These are phyloP conservation scores for Mycena floridula DNA, from an alignment of 768 basidiomycete species.

Conservation along the genomic window DNA sequence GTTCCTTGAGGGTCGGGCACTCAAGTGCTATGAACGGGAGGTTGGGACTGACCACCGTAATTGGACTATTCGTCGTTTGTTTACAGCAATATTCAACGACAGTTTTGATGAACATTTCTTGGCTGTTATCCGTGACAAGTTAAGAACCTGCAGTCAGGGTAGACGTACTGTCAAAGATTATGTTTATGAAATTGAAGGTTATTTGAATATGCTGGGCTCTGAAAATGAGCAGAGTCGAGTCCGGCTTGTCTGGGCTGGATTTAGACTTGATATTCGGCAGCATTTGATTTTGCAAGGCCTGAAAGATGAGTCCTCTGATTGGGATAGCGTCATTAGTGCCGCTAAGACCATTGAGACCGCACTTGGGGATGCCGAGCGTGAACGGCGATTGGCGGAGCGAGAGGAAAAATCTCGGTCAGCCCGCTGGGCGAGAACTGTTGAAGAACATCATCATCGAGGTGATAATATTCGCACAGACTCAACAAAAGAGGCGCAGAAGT, in stretches of 20 bases:
- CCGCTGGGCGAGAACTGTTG: background rate
- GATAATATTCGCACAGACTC: background rate
- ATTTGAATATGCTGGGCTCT: conserved; percentile 26
- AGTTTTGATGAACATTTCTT: background rate
- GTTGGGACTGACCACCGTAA: background rate
- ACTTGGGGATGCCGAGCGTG: conserved; percentile 3
- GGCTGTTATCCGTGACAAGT: background rate
- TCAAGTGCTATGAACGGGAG: background rate
- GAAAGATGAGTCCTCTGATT: conserved; percentile 16
- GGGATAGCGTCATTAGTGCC: conserved; percentile 17
- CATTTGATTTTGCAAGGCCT: conserved; percentile 23
- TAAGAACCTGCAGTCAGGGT: conserved; percentile 3
- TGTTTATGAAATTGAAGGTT: conserved; percentile 24
- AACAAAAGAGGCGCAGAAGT: background rate
- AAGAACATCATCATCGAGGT: background rate
- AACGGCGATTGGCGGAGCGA: background rate
- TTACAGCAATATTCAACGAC: background rate
- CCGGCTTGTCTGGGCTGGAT: conserved; percentile 27
- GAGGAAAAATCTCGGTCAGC: too few relatives aligned
- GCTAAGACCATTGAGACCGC: conserved; percentile 28
- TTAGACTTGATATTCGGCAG: conserved; percentile 17
- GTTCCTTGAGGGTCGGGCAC: background rate
- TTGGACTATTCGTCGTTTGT: background rate
- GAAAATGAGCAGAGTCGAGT: conserved; percentile 21
- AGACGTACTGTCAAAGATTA: conserved; percentile 21